Percentiles rank a stretch among this genome's conserved stretches.
phyloP scores from a whole-genome alignment of 257 asterid genomes.

The Mitragyna speciosa region DNA sequence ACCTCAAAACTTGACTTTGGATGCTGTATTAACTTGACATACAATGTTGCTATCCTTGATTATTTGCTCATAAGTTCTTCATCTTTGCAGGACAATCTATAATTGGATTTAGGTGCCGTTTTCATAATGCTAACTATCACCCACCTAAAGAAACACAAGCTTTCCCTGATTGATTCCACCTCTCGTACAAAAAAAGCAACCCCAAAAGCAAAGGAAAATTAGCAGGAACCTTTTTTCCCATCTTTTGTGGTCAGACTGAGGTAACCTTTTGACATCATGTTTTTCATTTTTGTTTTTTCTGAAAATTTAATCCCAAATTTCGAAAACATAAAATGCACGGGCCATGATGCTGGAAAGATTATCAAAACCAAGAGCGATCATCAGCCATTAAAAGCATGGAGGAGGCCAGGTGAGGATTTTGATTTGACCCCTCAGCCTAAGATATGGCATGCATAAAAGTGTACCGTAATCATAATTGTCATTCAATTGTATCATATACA shows the following conservation, averaged over 20 bases:
- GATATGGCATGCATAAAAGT: constrained; percentile 17
- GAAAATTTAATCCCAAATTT: not conserved
- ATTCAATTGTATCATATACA: constrained; percentile 10
- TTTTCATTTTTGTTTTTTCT: not conserved
- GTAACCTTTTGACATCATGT: not conserved
- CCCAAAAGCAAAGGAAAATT: too few relatives aligned
- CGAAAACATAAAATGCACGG: constrained; percentile 20
- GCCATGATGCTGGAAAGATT: constrained; percentile 25
- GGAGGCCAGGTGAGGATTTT: not conserved
- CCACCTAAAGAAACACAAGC: too few relatives aligned
- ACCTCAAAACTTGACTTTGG: too few relatives aligned
- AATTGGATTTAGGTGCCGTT: too few relatives aligned
- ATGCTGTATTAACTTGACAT: too few relatives aligned
- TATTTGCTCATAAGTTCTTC: too few relatives aligned
- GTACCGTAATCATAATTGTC: constrained; percentile 5
- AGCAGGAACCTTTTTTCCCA: too few relatives aligned
- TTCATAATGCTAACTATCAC: too few relatives aligned
- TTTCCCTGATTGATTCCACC: too few relatives aligned
- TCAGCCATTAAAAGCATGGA: not conserved
- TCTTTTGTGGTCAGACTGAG: not conserved
- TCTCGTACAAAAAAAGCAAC: too few relatives aligned
- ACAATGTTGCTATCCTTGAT: too few relatives aligned
- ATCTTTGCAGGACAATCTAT: too few relatives aligned
- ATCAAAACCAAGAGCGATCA: constrained; percentile 19
- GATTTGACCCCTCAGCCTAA: constrained; percentile 7